phyloP scores from a whole-genome alignment of 257 asterid genomes.

The Orobanche coerulescens region DNA sequence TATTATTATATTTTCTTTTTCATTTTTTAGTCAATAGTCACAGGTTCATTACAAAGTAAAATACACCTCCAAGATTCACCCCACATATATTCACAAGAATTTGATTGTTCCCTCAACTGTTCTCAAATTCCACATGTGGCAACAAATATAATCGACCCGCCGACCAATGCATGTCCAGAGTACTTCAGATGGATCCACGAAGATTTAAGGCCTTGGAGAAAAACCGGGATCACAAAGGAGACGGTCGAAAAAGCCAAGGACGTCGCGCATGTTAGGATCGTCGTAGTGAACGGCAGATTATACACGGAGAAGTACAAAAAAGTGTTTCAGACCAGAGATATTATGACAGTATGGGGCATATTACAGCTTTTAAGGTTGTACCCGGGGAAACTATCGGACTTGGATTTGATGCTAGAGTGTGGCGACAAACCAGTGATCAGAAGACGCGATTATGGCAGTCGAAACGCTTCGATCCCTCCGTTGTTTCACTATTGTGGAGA shows the following conservation, averaged over 20 bases:
- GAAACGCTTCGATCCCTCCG: constrained; percentile 34
- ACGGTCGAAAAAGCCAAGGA: constrained; percentile 43
- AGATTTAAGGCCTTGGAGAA: constrained; percentile 71
- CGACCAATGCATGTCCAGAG: constrained; percentile 43
- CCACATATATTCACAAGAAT: constrained; percentile 30
- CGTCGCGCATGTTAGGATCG: constrained; percentile 47
- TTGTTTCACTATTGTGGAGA: constrained; percentile 69
- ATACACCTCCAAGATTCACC: constrained; percentile 23
- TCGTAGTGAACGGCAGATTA: constrained; percentile 45
- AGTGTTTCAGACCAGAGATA: constrained; percentile 72
- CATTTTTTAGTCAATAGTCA: constrained; percentile 34
- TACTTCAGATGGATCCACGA: constrained; percentile 87
- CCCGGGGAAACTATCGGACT: constrained; percentile 57
- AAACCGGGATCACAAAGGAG: constrained; percentile 46
- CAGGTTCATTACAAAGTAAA: constrained; percentile 29
- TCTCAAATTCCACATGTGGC: constrained; percentile 25
- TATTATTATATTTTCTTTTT: background rate
- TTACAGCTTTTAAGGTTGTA: constrained; percentile 76
- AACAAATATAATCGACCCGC: background rate
- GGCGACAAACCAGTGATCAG: constrained; percentile 52
- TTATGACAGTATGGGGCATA: constrained; percentile 71
- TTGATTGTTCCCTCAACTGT: constrained; percentile 51
- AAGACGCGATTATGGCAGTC: constrained; percentile 24
- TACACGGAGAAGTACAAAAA: constrained; percentile 44
- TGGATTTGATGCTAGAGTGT: constrained; percentile 64